These are phyloP conservation scores for Botryobasidium botryosum DNA, from an alignment of 768 basidiomycete species.

Conservation along the genomic window DNA sequence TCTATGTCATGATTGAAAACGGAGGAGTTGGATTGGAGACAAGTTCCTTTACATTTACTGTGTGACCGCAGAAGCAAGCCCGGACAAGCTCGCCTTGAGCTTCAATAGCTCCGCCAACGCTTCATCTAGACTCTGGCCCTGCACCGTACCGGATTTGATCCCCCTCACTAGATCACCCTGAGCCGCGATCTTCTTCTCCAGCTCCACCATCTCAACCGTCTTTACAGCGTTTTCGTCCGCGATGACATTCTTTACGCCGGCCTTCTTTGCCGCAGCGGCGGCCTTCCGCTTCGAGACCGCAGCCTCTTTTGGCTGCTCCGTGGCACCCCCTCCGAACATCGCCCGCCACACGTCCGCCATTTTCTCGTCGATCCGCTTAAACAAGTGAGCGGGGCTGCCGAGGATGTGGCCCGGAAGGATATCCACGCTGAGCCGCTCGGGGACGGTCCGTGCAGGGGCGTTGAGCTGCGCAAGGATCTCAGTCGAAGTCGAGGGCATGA, in stretches of 20 bases:
- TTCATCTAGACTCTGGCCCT: slow-evolving; percentile 35
- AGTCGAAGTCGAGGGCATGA: slow-evolving; percentile 84
- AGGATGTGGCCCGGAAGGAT: slow-evolving; percentile 76
- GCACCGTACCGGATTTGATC: slow-evolving; percentile 31
- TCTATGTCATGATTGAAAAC: too few species aligned
- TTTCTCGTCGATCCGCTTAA: slow-evolving; percentile 85
- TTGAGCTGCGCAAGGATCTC: slow-evolving; percentile 76
- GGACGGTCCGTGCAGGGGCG: slow-evolving; percentile 69
- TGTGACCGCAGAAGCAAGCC: too few species aligned
- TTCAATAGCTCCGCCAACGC: slow-evolving; percentile 49
- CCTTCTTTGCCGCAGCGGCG: slow-evolving; percentile 26
- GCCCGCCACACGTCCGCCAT: slow-evolving; percentile 68
- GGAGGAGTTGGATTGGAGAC: too few species aligned
- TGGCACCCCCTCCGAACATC: slow-evolving; percentile 54
- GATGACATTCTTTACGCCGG: slow-evolving; percentile 28
- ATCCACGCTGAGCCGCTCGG: slow-evolving; percentile 56
- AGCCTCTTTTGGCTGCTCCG: slow-evolving; percentile 28
- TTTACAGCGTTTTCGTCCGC: slow-evolving; percentile 28
- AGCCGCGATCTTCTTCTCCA: slow-evolving; percentile 56
- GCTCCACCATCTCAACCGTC: slow-evolving; percentile 49
- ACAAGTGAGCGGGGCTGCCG: slow-evolving; percentile 75
- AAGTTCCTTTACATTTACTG: too few species aligned
- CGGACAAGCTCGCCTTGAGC: slow-evolving; percentile 47
- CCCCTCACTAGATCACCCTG: slow-evolving; percentile 61
- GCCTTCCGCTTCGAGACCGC: slow-evolving; percentile 39